Percentiles rank a stretch among this genome's conserved stretches.
phyloP scores from a whole-genome alignment of 176 grass and related monocot species.

The Poa annua region DNA sequence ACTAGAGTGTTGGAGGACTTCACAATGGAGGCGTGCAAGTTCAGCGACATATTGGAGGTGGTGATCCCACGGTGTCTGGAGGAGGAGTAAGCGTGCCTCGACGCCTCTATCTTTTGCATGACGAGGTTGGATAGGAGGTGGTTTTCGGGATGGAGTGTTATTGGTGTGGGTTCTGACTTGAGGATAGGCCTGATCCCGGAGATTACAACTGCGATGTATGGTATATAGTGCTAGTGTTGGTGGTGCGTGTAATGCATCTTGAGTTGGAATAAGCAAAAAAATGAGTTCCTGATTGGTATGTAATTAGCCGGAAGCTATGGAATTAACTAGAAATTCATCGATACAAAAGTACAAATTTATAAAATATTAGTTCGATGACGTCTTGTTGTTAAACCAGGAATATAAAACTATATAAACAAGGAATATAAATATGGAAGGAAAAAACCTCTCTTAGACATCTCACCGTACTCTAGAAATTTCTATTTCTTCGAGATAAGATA shows the following conservation, averaged over 20 bases:
- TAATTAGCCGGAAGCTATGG: too few relatives aligned
- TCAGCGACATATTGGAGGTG: too few relatives aligned
- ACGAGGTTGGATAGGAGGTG: background rate
- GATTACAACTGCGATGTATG: background rate
- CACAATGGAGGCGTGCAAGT: too few relatives aligned
- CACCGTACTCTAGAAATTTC: background rate
- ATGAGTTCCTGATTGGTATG: too few relatives aligned
- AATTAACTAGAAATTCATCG: too few relatives aligned
- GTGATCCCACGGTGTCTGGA: too few relatives aligned
- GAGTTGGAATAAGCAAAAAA: too few relatives aligned
- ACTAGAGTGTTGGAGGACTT: too few relatives aligned
- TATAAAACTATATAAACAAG: background rate
- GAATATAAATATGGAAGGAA: background rate
- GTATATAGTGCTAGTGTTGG: too few relatives aligned
- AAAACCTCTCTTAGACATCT: background rate
- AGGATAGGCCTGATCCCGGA: background rate
- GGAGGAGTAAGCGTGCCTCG: background rate
- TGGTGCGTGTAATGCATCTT: too few relatives aligned
- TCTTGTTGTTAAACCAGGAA: background rate
- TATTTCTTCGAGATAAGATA: background rate
- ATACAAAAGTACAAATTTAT: too few relatives aligned
- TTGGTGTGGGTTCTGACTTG: background rate
- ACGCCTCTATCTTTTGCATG: background rate
- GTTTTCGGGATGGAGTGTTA: background rate
- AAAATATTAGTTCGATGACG: too few relatives aligned